A percentile compares a stretch with the other conserved stretches of the same genome.
Conservation (phyloP, 1,139 yeast genomes). For the Magnusiomyces suaveolens region DNA sequence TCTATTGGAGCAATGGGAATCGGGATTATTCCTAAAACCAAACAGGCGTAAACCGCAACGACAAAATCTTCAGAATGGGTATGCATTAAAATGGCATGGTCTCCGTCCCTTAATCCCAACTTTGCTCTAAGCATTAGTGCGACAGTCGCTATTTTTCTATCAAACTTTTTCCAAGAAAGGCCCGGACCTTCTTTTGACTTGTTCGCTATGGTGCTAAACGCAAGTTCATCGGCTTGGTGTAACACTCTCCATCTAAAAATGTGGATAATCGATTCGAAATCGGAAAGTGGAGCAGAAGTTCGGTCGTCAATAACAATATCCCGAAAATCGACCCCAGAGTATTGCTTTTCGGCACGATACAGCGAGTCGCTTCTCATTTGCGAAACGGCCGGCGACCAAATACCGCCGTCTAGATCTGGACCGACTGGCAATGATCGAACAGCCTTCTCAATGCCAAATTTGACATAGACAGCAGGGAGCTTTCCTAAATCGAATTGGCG, state of each 20-base stretch:
- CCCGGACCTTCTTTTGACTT: constrained; percentile 41
- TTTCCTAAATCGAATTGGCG: constrained; percentile 70
- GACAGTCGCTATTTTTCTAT: constrained; percentile 62
- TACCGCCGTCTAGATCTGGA: constrained; percentile 69
- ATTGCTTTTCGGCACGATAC: constrained; percentile 46
- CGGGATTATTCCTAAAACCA: constrained; percentile 68
- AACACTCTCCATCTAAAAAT: constrained; percentile 70
- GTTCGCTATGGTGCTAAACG: constrained; percentile 53
- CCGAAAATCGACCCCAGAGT: constrained; percentile 69
- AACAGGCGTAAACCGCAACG: constrained; percentile 77
- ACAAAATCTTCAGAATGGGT: constrained; percentile 82
- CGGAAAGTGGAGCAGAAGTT: constrained; percentile 62
- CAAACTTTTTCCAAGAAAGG: constrained; percentile 81
- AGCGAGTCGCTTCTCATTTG: constrained; percentile 47
- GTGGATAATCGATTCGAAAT: constrained; percentile 62
- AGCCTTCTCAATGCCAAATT: constrained; percentile 62
- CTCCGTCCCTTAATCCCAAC: constrained; percentile 51
- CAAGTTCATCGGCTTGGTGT: constrained; percentile 69
- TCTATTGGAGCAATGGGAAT: constrained; percentile 76
- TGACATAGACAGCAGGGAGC: constrained; percentile 67
- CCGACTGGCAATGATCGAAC: constrained; percentile 67
- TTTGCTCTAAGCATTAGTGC: constrained; percentile 47
- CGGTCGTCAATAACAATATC: constrained; percentile 67
- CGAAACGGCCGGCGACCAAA: constrained; percentile 72
- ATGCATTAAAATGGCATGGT: constrained; percentile 69